Base-by-base conservation (phyloP, 805 yeast genomes). In the Cyberlindnera galapagoensis region DNA sequence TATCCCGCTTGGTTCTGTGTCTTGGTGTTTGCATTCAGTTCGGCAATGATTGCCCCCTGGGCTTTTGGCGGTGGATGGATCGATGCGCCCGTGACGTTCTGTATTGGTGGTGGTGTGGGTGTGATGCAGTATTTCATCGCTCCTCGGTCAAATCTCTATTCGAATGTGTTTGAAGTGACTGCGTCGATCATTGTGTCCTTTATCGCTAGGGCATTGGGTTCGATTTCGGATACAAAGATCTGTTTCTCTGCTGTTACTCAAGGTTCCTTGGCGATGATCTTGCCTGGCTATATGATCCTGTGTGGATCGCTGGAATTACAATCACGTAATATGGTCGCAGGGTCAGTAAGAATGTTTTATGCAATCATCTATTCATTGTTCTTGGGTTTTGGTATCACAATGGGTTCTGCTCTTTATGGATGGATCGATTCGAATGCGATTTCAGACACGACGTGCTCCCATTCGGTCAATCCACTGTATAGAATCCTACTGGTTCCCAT, bases 261-360 rank as follows among this genome's bases (percentile, higher is more conserved):
- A 52, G 95, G 96, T 1, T 78, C 95, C 0, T 56, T 90, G 30
- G 95, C 97, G 0, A 65, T 90, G 49, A 90, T 90, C 53, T 68
- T 90, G 31, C 97, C 97, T 0, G 97, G 97, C 0, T 90, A 87
- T 52, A 86, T 88, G 42, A 87, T 90, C 57, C 60, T 90, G 15
- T 82, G 94, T 61, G 97, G 97, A 3, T 83, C 97, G 0, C 60
- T 90, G 35, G 97, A 90, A 50, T 61, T 90, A 26, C 97, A 90
- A 59, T 79, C 94, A 10, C 69, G 90, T 51, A 90, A 85, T 47
- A 53, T 90, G 29, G 95, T 90, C 17, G 94, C 97, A 0, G 97
- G 97, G 0, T 70, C 95, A 1, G 97, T 90, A 31, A 67, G 97
- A 54, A 90, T 90, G 97, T 88, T 90, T 53, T 90, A 90, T 57